Evolutionary conservation across 805 yeast species (phyloP).

Genomic region (Zygosaccharomyces lentus): DNA sequence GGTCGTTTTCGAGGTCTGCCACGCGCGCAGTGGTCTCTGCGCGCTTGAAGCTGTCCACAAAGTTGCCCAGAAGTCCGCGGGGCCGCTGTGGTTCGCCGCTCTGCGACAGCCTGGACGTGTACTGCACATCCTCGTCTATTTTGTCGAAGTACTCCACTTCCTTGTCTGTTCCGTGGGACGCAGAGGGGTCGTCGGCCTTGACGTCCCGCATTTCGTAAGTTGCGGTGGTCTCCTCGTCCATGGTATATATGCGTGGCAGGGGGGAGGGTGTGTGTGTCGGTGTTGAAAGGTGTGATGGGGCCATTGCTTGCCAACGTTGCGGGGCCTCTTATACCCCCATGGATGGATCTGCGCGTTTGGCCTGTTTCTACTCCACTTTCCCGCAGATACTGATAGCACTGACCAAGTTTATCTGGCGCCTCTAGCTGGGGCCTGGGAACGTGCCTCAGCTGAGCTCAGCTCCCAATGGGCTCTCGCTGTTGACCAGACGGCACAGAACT

Average conservation of each 20-base stretch:
- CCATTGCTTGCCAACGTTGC: too few species aligned
- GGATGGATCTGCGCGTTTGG: too few species aligned
- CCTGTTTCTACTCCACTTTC: too few species aligned
- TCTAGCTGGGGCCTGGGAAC: too few species aligned
- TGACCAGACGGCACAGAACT: too few species aligned
- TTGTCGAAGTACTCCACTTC: conserved; percentile 27
- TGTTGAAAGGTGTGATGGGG: background rate
- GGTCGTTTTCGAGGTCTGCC: conserved; percentile 33
- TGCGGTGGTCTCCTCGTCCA: conserved; percentile 8
- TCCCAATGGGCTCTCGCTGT: too few species aligned
- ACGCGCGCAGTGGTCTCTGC: conserved; percentile 29
- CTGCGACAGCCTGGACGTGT: background rate
- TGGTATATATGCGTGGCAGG: background rate
- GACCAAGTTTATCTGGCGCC: too few species aligned
- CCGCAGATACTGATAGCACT: too few species aligned
- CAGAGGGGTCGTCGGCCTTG: conserved; percentile 6
- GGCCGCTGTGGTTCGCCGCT: background rate
- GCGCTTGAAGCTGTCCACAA: conserved; percentile 42
- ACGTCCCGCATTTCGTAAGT: conserved; percentile 19
- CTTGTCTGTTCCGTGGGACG: conserved; percentile 13
- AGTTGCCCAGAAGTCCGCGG: conserved; percentile 18
- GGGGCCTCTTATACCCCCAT: too few species aligned
- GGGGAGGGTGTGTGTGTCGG: background rate
- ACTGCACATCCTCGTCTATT: background rate
- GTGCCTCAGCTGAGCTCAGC: too few species aligned